phyloP scores from a whole-genome alignment of 768 basidiomycete species.

The Termitomyces sp. region DNA sequence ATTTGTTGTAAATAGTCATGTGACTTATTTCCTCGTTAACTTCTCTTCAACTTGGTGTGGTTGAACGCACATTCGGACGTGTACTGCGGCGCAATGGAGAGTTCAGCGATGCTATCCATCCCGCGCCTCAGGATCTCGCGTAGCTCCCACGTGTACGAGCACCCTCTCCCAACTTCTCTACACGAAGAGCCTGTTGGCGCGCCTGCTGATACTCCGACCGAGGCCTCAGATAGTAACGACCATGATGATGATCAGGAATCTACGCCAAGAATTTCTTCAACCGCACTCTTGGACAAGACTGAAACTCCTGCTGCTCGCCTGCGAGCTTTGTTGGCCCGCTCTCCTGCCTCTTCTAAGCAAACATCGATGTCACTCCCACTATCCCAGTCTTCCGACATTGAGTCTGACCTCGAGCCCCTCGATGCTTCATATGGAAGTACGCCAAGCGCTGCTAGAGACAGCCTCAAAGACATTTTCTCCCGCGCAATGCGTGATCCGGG shows the following conservation, averaged over 20 bases:
- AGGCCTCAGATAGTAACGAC: conserved; percentile 19
- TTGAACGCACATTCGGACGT: neutral
- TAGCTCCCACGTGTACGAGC: conserved; percentile 19
- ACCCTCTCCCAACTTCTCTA: conserved; percentile 27
- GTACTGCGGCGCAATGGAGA: conserved; percentile 21
- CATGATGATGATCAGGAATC: conserved; percentile 32
- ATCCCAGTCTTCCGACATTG: conserved; percentile 38
- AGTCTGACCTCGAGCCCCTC: conserved; percentile 54
- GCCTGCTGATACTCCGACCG: conserved; percentile 18
- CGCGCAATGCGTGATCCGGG: conserved; percentile 58
- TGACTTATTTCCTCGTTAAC: neutral
- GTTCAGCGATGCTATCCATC: conserved; percentile 13
- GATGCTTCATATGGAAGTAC: conserved; percentile 25
- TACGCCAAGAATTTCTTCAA: conserved; percentile 30
- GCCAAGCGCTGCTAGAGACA: conserved; percentile 49
- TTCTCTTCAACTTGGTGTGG: neutral
- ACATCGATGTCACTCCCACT: conserved; percentile 20
- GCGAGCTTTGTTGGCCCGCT: conserved; percentile 52
- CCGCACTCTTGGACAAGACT: conserved; percentile 14
- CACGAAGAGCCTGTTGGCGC: conserved; percentile 20
- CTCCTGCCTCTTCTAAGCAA: conserved; percentile 30
- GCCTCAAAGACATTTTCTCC: conserved; percentile 61
- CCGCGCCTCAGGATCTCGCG: conserved; percentile 33
- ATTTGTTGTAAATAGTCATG: neutral
- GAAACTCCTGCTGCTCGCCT: conserved; percentile 57